Conservation (phyloP, 805 yeast species). For the Allodekkera sacchari region DNA sequence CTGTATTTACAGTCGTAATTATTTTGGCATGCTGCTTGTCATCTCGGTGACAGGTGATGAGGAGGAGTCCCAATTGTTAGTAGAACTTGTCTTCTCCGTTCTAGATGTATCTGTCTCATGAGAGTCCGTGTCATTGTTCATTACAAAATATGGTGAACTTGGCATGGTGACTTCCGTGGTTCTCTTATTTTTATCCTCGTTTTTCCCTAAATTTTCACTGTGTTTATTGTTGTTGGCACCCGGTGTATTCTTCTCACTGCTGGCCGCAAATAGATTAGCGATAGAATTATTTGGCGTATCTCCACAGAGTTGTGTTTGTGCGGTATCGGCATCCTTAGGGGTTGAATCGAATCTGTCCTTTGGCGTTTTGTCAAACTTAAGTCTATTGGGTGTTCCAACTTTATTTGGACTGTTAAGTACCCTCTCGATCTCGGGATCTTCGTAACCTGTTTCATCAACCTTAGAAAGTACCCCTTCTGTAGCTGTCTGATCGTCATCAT, state of each 20-base stretch:
- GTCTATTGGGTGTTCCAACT: slow-evolving; percentile 5
- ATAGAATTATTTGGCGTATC: slow-evolving; percentile 6
- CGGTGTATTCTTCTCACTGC: slow-evolving; percentile 1
- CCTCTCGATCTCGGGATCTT: slow-evolving; percentile 20
- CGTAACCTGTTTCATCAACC: slow-evolving; percentile 3
- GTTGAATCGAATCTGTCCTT: slow-evolving; percentile 16
- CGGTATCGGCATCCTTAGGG: slow-evolving; percentile 21
- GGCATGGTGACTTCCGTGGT: slow-evolving; percentile 19
- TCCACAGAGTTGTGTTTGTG: slow-evolving; percentile 15
- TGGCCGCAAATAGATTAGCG: not conserved
- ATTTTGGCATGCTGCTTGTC: too few relatives aligned
- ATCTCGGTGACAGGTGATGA: slow-evolving; percentile 24
- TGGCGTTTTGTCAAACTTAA: slow-evolving; percentile 23
- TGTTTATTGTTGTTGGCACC: not conserved
- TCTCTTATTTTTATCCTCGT: slow-evolving; percentile 1
- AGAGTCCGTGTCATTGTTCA: slow-evolving; percentile 8
- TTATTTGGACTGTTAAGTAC: slow-evolving; percentile 8
- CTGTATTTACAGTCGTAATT: too few relatives aligned
- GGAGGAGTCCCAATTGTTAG: slow-evolving; percentile 14
- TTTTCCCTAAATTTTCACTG: not conserved
- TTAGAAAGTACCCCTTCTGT: slow-evolving; percentile 4
- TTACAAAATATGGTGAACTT: slow-evolving; percentile 24
- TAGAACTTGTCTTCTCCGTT: slow-evolving; percentile 14
- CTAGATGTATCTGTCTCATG: slow-evolving; percentile 14
- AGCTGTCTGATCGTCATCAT: slow-evolving; percentile 15